Base-by-base conservation (phyloP, 108 stramenopile species). In the Skeletonema costatum region DNA sequence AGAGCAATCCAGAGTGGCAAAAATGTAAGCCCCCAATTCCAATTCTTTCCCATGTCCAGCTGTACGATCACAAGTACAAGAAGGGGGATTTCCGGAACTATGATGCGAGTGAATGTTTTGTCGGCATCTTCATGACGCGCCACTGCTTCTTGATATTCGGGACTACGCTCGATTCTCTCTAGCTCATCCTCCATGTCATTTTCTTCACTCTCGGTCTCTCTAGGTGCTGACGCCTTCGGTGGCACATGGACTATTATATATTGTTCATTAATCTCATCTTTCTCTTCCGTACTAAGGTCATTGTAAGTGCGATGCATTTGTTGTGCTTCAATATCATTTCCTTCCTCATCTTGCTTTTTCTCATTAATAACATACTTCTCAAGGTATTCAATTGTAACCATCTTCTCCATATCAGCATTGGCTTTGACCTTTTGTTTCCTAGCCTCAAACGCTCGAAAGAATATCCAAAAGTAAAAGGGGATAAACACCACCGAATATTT, bases 21-120 rank as follows among this genome's bases (percentile, higher is more conserved):
- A 71, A 92, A 94, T 12, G 89, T 86, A 11, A 87, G 42, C 73
- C 93, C 91, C 88, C 90, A 94, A 38, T 75, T 87, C 68, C 76
- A 81, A 53, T 67, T 69, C 66, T 87, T 82, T 11, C 78, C 74
- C 30, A 75, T 70, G 68, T 92, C 90, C 30, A 92, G 77, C 74
- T 94, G 90, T 13, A 81, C 61, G 9, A 88, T 85, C 19, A 94
- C 65, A 7, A 94, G 74, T 12, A 89, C 68, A 8, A 94, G 77
- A 58, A 92, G 87, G 39, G 83, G 77, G 14, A 84, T 60, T 30
- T 86, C 87, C 66, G 89, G 87, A 33, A 88, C 44, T 1, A 90
- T 38, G n/a, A 85, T 87, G 10, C 51, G 61, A 9, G 66, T 44
- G 48, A 92, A 68, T 3, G 71, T 48, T 64, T 75, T 66, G 61